A percentile compares a stretch with the other conserved stretches of the same genome.
phyloP scores from a whole-genome alignment of 1,284 basidiomycete genomes.

The Ceratobasidium sp. region DNA sequence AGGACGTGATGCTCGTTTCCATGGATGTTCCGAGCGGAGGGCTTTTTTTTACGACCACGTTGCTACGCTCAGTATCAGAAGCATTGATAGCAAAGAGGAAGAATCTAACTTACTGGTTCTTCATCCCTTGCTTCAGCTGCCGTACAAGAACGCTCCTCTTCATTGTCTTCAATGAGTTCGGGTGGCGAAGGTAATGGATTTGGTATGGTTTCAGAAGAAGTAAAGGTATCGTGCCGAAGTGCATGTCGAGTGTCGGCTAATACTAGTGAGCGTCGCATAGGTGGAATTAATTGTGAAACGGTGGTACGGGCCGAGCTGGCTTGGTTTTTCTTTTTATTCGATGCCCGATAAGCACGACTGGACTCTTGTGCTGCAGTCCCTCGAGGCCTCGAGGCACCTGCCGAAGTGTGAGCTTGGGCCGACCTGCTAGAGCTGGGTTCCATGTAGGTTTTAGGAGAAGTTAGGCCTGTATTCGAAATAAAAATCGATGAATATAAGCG shows the following conservation, averaged over 20 bases:
- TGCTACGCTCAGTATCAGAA: constrained; percentile 1
- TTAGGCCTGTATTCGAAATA: too few relatives aligned
- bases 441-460: too few relatives aligned
- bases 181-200: neutral
- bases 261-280: neutral
- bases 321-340: neutral
- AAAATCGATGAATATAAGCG: too few relatives aligned
- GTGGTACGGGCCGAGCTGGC: neutral
- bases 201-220: neutral
- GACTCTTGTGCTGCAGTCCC: neutral
- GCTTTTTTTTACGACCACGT: constrained; percentile 4
- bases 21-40: neutral
- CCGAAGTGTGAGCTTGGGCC: neutral
- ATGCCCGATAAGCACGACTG: neutral
- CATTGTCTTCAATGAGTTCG: neutral
- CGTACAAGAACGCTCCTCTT: neutral
- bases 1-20: neutral
- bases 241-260: neutral
- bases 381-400: neutral
- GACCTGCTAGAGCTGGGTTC: too few relatives aligned
- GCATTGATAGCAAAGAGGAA: neutral
- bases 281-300: too few relatives aligned
- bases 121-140: neutral
- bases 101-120: neutral
- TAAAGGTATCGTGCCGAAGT: too few relatives aligned